These are phyloP conservation scores for Neonectria hederae DNA, from an alignment of 2,329 filamentous ascomycete species.

Conservation along the genomic window DNA sequence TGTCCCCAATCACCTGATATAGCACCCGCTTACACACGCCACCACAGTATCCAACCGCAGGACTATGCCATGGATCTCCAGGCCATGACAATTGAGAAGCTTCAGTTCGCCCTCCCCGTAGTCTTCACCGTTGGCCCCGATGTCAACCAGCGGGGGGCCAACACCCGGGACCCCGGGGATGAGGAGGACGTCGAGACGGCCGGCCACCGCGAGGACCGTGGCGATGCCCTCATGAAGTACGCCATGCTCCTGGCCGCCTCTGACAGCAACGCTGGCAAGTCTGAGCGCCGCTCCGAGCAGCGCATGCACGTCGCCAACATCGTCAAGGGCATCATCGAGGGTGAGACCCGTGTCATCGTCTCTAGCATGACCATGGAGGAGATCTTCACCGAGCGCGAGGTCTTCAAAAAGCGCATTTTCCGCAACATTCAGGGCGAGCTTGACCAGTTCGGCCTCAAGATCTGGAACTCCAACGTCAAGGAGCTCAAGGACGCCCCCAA, in stretches of 20 bases:
- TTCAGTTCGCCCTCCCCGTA: slow-evolving; percentile 82
- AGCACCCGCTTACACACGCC: slow-evolving; percentile 15
- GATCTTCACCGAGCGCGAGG: slow-evolving; percentile 80
- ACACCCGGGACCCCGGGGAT: slow-evolving; percentile 40
- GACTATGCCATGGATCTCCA: slow-evolving; percentile 86
- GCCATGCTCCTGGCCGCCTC: slow-evolving; percentile 82
- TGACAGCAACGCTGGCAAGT: slow-evolving; percentile 48
- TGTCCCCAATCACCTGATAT: background rate
- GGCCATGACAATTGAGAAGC: slow-evolving; percentile 90
- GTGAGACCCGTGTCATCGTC: slow-evolving; percentile 84
- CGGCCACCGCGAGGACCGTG: slow-evolving; percentile 58
- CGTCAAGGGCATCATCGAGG: slow-evolving; percentile 90
- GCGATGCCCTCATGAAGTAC: slow-evolving; percentile 79
- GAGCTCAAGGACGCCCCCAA: slow-evolving; percentile 85
- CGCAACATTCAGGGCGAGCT: slow-evolving; percentile 82
- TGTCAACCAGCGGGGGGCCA: slow-evolving; percentile 67
- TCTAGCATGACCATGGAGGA: slow-evolving; percentile 94
- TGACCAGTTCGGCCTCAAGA: slow-evolving; percentile 80
- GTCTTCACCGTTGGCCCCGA: slow-evolving; percentile 89
- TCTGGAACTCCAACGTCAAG: slow-evolving; percentile 80
- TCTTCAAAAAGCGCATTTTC: slow-evolving; percentile 81
- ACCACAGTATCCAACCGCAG: slow-evolving; percentile 71
- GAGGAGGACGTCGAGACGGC: slow-evolving; percentile 31
- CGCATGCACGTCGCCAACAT: slow-evolving; percentile 80
- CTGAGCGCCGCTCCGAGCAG: slow-evolving; percentile 41